Evolutionary conservation across 1,139 yeast genomes (phyloP), one percentile per base, ranked within the genome.

Genomic region (Saccharomyces pastorianus): DNA sequence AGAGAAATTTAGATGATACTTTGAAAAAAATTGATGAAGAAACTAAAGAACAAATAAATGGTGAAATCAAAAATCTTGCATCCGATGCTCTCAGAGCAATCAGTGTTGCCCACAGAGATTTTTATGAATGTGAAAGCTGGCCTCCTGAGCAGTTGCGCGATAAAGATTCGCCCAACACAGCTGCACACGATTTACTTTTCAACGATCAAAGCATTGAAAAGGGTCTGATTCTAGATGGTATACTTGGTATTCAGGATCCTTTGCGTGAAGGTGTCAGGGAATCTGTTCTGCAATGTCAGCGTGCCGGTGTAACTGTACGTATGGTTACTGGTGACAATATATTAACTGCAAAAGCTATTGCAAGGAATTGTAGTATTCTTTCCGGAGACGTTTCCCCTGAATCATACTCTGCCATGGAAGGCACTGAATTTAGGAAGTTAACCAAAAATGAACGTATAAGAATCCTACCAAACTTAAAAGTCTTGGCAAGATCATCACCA

Each of bases 301-400:
- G 76, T 46, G 98, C 99, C 0, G 98, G 99, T 54, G 98, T 93
- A 17, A 81, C 85, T 29, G 98, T 93, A 28, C 80, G 97, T 64
- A 93, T 93, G 99, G 97, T 93, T 51, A 93, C 99, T 26, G 99
- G 99, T 71, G 99, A 93, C 70, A 91, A 91, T 67, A 69, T 91
- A 57, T 75, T 82, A 51, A 93, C 99, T 5, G 99, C 99, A 6
- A 82, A 81, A 62, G 95, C 98, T 0, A 93, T 93, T 61, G 89
- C 97, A 4, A 76, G 78, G 60, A 84, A 84, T 56, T 95, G 98
- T 74, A 88, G 93, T 54, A 93, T 93, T 55, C 73, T 89, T 52
- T 71, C 78, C 6, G 76, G 80, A 0, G 76, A 71, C 5, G 82
- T 80, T 48, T 77, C 76, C 59, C 69, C 79, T 20, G 79, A 81